Evolutionary conservation across 2,329 filamentous ascomycete genomes (phyloP), one percentile per base, ranked within the genome.

Genomic region (Alternaria triticimaculans): DNA sequence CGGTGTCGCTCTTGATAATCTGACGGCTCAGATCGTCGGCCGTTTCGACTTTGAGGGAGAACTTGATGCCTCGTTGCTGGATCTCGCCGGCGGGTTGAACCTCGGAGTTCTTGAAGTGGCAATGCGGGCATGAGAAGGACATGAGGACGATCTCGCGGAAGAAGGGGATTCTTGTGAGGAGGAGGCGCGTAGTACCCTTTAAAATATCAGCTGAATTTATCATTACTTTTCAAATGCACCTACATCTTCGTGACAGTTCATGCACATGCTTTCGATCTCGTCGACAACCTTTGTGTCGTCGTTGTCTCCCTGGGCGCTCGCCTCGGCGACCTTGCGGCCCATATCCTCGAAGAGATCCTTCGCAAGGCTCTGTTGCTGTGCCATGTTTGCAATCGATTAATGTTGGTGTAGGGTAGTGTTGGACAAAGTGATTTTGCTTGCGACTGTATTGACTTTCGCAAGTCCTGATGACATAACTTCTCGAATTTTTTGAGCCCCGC

Each of bases 81-180:
- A 98, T 95, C 72, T 94, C 89, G 65, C 94, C 94, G 26, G 96
- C 96, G 9, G 94, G 90, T 79, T 97, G 95, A 72, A 99, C 92
- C 74, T 97, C 95, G 80, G 94, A 94, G 84, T 98, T 97, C 70
- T 91, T 89, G 82, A 95, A 91, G 77, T 89, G 85, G 84, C 96
- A 99, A 81, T 97, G 89, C 6, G 93, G 89, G 85, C 96, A 99
- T 70, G 88, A 88, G 81, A 99, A 99, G 66, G 95, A 98, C 90
- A 97, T 97, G 80, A 99, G 88, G 75, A 99, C 93, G 67, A 99
- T 90, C 81, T 99, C 95, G 83, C 94, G 93, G 85, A 99, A 99
- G 86, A 93, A 98, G 15, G 96, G 96, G 60, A 99, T 97, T 69
- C 89, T 89, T 15, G 96, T 97, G 58, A 99, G 89, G 46, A 99